phyloP scores from a whole-genome alignment of 139 green algal genomes.

The Ostreobium quekettii region DNA sequence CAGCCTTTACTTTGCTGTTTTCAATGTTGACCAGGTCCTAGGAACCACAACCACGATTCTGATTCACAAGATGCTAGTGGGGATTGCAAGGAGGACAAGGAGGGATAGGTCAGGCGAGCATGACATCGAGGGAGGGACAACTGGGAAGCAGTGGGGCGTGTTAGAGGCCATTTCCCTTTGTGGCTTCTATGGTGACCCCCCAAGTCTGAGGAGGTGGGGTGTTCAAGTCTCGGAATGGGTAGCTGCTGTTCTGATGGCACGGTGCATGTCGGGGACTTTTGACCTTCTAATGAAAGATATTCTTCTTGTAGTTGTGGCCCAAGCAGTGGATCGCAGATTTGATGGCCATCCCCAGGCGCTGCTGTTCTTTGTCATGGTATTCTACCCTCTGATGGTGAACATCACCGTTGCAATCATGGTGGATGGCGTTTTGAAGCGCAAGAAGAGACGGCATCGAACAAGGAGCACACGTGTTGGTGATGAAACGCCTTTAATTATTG shows the following conservation, averaged over 20 bases:
- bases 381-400: conserved; percentile 1
- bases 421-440: conserved; percentile 12
- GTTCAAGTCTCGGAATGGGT: conserved; percentile 17
- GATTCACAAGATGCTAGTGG: not conserved
- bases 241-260: not conserved
- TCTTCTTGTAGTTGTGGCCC: not conserved
- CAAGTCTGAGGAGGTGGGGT: not conserved
- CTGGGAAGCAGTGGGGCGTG: too few species aligned
- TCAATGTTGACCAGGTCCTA: conserved; percentile 14
- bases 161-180: conserved; percentile 7
- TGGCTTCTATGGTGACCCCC: conserved; percentile 9
- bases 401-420: conserved; percentile 12
- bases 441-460: too few species aligned
- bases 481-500: too few species aligned
- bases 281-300: conserved; percentile 1
- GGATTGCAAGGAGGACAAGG: not conserved
- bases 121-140: too few species aligned
- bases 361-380: conserved; percentile 17
- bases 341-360: not conserved
- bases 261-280: not conserved
- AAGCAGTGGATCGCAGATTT: not conserved
- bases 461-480: too few species aligned
- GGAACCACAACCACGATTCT: conserved; percentile 11
- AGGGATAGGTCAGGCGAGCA: too few species aligned
- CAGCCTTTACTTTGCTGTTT: conserved; percentile 13